Conservation (phyloP, 345 rosid species). For the Murraya koenigii region DNA sequence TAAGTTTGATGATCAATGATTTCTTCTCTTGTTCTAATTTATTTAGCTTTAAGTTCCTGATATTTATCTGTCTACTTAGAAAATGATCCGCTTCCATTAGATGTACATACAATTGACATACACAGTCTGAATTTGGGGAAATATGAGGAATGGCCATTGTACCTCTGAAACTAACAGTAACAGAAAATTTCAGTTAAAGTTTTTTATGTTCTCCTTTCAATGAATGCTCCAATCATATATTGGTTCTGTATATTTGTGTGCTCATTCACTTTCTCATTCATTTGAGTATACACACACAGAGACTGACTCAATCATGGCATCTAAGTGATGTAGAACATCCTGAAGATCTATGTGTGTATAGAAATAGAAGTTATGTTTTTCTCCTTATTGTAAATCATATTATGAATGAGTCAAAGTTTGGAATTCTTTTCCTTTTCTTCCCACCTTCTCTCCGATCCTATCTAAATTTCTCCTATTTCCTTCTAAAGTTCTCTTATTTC, state of each 20-base stretch:
- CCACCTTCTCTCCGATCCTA: too few relatives aligned
- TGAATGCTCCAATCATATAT: neutral
- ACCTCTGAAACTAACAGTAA: neutral
- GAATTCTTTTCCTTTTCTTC: too few relatives aligned
- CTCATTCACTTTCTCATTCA: neutral
- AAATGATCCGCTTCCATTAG: neutral
- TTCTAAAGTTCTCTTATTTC: too few relatives aligned
- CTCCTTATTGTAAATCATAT: too few relatives aligned
- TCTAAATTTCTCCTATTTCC: too few relatives aligned
- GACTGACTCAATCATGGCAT: too few relatives aligned
- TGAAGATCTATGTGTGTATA: too few relatives aligned
- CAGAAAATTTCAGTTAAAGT: neutral
- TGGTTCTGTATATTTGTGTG: neutral
- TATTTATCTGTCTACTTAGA: neutral
- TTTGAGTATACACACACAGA: too few relatives aligned
- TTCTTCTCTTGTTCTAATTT: neutral
- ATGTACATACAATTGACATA: neutral
- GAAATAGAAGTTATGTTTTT: too few relatives aligned
- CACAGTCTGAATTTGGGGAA: too few relatives aligned
- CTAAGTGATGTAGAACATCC: too few relatives aligned
- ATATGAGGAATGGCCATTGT: neutral
- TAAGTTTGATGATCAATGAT: neutral
- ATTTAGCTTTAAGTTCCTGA: neutral
- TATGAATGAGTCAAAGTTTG: too few relatives aligned
- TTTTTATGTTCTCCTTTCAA: neutral